A percentile compares a stretch with the other conserved stretches of the same genome.
Conservation (phyloP, 2,329 filamentous ascomycete species). For the Exophiala sideris region DNA sequence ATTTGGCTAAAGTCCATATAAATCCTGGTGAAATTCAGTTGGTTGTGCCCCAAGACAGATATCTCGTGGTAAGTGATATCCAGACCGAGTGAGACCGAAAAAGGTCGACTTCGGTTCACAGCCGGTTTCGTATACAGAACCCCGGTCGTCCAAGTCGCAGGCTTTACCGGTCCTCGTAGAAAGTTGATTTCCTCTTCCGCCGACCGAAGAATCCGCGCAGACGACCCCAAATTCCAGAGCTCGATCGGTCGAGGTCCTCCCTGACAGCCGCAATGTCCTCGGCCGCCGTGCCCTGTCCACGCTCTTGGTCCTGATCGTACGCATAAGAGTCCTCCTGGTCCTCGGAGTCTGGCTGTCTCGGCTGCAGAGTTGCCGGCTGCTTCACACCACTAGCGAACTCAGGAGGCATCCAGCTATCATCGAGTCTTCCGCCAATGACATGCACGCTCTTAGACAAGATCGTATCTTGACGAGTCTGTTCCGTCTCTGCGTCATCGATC, state of each 20-base stretch:
- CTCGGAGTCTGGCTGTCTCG: background rate
- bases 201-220: conserved; percentile 10
- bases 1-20: no score
- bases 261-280: background rate
- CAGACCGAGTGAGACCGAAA: no score
- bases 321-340: background rate
- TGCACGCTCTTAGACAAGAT: conserved; percentile 17
- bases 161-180: no score
- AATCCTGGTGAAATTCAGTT: no score
- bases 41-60: no score
- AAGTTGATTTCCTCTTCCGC: background rate
- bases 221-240: conserved; percentile 7
- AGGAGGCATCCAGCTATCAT: conserved; percentile 19
- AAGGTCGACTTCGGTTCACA: no score
- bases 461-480: background rate
- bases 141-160: no score
- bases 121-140: no score
- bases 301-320: background rate
- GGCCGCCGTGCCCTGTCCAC: background rate
- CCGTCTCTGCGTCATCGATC: background rate
- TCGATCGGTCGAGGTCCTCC: conserved; percentile 2
- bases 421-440: conserved; percentile 13
- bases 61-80: no score
- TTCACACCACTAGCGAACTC: conserved; percentile 3
- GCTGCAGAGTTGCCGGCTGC: background rate